phyloP scores from a whole-genome alignment of 306 rosid species.

The Malus asiatica region DNA sequence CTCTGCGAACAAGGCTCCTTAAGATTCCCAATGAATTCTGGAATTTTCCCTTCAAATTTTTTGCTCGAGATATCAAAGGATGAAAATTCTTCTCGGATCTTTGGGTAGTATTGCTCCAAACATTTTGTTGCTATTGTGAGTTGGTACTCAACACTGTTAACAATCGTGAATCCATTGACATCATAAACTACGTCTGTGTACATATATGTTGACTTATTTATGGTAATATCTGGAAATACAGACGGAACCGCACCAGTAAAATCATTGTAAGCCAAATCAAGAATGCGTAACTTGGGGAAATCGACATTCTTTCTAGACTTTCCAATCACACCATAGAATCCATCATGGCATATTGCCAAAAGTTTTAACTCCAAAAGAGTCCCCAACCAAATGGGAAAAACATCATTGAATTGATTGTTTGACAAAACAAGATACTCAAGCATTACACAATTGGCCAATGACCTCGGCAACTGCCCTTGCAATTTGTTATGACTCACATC shows the following conservation, averaged over 20 bases:
- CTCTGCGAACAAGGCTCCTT: background rate
- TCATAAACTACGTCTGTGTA: background rate
- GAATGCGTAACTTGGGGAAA: background rate
- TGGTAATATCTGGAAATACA: background rate
- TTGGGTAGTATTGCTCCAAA: background rate
- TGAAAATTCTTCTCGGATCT: background rate
- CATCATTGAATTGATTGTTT: background rate
- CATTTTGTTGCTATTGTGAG: background rate
- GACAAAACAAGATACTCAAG: background rate
- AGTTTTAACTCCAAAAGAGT: background rate
- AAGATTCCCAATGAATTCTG: background rate
- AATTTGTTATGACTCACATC: background rate
- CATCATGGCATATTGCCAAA: background rate
- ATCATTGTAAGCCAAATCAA: background rate
- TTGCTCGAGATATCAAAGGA: background rate
- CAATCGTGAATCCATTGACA: rapidly evolving
- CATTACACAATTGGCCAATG: background rate
- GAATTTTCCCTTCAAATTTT: background rate
- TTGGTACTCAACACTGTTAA: rapidly evolving
- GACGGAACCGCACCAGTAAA: background rate
- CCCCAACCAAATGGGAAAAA: background rate
- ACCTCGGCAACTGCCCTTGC: background rate
- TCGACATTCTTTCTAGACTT: background rate
- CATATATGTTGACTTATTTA: background rate
- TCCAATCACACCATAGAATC: background rate